phyloP scores from a whole-genome alignment of 2,329 filamentous ascomycete species.

The Lomentospora prolificans region DNA sequence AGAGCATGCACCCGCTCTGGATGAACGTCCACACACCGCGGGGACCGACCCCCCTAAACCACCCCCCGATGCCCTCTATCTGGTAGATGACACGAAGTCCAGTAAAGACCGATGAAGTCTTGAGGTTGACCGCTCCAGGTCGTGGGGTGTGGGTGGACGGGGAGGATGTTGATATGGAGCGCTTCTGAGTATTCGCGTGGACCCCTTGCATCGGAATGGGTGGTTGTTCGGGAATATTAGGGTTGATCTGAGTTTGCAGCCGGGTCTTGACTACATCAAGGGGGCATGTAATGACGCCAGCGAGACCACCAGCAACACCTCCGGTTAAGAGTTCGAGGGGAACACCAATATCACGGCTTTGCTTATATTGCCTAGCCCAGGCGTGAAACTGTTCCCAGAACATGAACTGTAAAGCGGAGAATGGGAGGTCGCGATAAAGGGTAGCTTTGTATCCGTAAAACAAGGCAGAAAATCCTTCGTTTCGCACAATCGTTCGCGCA shows the following conservation, averaged over 20 bases:
- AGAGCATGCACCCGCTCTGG: constrained; percentile 92
- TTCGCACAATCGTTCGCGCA: constrained; percentile 69
- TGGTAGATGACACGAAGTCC: constrained; percentile 82
- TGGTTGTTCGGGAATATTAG: constrained; percentile 19
- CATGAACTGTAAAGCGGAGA: constrained; percentile 92
- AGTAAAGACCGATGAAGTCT: constrained; percentile 81
- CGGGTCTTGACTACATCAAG: constrained; percentile 96
- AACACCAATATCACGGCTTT: constrained; percentile 75
- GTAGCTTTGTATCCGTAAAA: constrained; percentile 98
- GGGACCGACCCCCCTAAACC: constrained; percentile 91
- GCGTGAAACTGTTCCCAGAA: constrained; percentile 93
- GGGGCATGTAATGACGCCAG: constrained; percentile 88
- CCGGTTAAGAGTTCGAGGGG: constrained; percentile 81
- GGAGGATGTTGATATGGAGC: constrained; percentile 80
- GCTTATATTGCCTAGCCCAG: constrained; percentile 69
- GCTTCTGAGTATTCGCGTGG: constrained; percentile 38
- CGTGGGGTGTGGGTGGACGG: constrained; percentile 74
- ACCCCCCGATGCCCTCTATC: constrained; percentile 78
- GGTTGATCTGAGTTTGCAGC: constrained; percentile 77
- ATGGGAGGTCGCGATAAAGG: constrained; percentile 85
- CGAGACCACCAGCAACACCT: constrained; percentile 80
- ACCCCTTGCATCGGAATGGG: background rate
- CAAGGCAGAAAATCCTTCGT: constrained; percentile 74
- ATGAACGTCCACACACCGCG: constrained; percentile 94
- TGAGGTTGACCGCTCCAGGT: constrained; percentile 68